These are phyloP conservation scores for Cryptosporidium canis DNA, from an alignment of 169 alveolate genomes.

Conservation along the genomic window DNA sequence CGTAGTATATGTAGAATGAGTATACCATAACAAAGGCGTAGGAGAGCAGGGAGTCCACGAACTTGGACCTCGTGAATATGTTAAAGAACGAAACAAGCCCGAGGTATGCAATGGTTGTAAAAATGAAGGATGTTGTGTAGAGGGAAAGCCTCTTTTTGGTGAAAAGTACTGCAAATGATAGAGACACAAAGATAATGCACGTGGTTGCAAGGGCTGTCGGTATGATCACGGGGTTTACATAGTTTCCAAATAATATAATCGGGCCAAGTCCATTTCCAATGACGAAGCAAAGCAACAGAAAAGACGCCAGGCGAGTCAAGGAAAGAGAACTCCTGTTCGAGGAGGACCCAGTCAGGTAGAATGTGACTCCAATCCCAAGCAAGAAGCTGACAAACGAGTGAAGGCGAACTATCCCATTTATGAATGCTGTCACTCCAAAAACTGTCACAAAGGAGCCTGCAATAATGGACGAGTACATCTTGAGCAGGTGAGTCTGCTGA, in stretches of 20 bases:
- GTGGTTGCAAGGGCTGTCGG: conserved; percentile 68
- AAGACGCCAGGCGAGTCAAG: conserved; percentile 15
- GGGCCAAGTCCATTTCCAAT: conserved; percentile 68
- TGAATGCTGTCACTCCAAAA: conserved; percentile 45
- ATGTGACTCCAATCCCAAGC: conserved; percentile 34
- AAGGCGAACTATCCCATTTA: conserved; percentile 20
- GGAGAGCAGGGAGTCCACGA: conserved; percentile 32
- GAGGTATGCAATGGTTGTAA: conserved; percentile 51
- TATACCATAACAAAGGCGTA: conserved; percentile 52
- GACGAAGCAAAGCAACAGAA: conserved; percentile 18
- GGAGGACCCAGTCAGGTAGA: conserved; percentile 9
- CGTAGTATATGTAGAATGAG: conserved; percentile 53
- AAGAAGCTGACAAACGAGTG: conserved; percentile 14
- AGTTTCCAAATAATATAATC: conserved; percentile 38
- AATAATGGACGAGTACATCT: conserved; percentile 54
- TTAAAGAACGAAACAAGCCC: conserved; percentile 64
- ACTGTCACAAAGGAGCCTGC: conserved; percentile 50
- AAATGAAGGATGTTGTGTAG: conserved; percentile 21
- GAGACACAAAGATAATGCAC: conserved; percentile 27
- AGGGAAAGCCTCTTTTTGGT: conserved; percentile 56
- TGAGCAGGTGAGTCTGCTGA: conserved; percentile 43
- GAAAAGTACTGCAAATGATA: conserved; percentile 45
- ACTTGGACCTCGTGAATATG: conserved; percentile 45
- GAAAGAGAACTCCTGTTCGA: conserved; percentile 14
- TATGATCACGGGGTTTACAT: conserved; percentile 32